Evolutionary conservation across 495 filamentous ascomycete genomes (phyloP).

Genomic region (Hyphodiscus hymeniophilus): DNA sequence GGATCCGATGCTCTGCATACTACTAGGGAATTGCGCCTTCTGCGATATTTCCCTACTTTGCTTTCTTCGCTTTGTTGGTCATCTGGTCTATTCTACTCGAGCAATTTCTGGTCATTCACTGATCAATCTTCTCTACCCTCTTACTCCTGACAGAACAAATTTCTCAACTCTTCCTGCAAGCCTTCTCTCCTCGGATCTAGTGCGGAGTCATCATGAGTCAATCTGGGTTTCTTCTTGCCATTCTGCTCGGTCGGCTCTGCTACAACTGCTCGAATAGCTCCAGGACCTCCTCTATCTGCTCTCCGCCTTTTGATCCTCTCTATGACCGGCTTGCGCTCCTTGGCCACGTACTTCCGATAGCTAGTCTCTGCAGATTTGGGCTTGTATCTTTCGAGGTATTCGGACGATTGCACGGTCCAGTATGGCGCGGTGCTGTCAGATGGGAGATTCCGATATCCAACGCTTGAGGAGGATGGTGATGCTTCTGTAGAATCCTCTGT

Average conservation of each 20-base stretch:
- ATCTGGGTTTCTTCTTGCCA: not conserved
- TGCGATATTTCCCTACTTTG: no score
- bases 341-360: slow-evolving; percentile 8
- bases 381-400: slow-evolving; percentile 13
- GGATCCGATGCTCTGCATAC: no score
- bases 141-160: slow-evolving; percentile 15
- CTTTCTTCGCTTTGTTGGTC: no score
- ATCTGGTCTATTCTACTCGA: no score
- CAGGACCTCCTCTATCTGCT: slow-evolving; percentile 1
- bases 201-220: not conserved
- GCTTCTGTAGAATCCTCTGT: no score
- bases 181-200: slow-evolving; percentile 5
- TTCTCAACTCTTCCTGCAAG: slow-evolving; percentile 10
- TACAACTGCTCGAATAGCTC: no score
- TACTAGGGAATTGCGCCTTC: no score
- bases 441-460: not conserved
- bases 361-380: not conserved
- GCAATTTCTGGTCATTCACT: no score
- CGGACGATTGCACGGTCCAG: not conserved
- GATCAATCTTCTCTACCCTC: not conserved
- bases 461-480: not conserved
- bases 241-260: no score
- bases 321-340: slow-evolving; percentile 8
- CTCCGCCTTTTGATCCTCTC: slow-evolving; percentile 14
- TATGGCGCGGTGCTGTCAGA: not conserved